Conservation (phyloP, 768 basidiomycete genomes). For the Mycena maculata region DNA sequence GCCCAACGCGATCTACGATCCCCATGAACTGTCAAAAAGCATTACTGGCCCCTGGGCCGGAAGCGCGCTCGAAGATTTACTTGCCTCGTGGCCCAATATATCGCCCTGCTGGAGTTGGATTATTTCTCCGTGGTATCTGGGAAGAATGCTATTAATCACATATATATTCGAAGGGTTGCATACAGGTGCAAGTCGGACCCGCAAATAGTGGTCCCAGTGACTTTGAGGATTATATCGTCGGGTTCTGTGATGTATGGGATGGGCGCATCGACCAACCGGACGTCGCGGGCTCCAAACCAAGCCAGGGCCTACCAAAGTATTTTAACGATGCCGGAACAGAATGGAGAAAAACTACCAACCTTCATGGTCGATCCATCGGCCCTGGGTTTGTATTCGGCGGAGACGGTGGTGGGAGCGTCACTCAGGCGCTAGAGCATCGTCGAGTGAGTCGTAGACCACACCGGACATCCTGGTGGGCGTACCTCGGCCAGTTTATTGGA, state of each 20-base stretch:
- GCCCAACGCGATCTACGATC: constrained; percentile 72
- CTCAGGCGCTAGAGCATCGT: constrained; percentile 48
- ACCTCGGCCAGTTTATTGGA: constrained; percentile 31
- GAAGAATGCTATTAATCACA: background rate
- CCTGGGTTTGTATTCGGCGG: constrained; percentile 60
- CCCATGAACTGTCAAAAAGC: constrained; percentile 72
- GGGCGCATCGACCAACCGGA: constrained; percentile 53
- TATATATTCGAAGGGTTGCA: background rate
- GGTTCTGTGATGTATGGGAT: constrained; percentile 72
- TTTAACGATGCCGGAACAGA: too few relatives aligned
- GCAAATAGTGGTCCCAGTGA: constrained; percentile 82
- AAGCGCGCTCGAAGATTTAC: constrained; percentile 14
- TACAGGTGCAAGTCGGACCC: constrained; percentile 73
- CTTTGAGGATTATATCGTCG: constrained; percentile 80
- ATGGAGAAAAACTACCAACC: too few relatives aligned
- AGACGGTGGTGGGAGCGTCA: constrained; percentile 51
- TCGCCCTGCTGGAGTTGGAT: constrained; percentile 76
- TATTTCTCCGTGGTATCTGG: constrained; percentile 73
- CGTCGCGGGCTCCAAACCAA: constrained; percentile 71
- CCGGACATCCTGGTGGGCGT: background rate
- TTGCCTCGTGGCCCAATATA: constrained; percentile 78
- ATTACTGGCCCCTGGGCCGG: background rate
- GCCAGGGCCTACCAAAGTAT: too few relatives aligned
- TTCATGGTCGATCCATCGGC: constrained; percentile 70
- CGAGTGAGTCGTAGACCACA: background rate